Evolutionary conservation across 495 filamentous ascomycete genomes (phyloP), one percentile per base, ranked within the genome.

Genomic region (Apiosordaria backusii): DNA sequence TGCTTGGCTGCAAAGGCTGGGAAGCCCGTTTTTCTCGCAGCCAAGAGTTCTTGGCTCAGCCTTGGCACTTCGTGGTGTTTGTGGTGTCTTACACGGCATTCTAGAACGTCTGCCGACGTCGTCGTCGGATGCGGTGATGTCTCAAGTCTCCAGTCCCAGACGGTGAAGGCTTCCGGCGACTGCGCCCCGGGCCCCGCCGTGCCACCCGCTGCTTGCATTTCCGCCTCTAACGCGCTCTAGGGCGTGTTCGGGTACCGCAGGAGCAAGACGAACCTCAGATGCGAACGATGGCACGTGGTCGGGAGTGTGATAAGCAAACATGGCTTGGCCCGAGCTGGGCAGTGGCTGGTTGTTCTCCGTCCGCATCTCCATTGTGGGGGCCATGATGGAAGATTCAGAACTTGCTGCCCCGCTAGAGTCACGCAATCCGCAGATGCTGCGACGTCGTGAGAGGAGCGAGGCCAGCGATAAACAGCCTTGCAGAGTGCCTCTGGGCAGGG

Each of bases 211-310:
- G 35, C 35, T 45, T 45, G 35, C 35, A 45, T 45, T 45, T 45
- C 35, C 35, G 35, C 35, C 35, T 15, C 35, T 6, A 45, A 45
- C 35, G 35, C 35, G 10, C 35, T 13, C 35, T 45, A 7, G 27
- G 7, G 27, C 27, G 4, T 3, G 4, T 29, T 29, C 27, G 27
- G 27, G 27, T 29, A 29, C 27, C 27, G 7, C 27, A 7, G n/a
- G n/a, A n/a, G n/a, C n/a, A n/a, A 45, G 35, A 45, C 5, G 16
- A 45, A 13, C 9, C 16, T 45, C 35, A 45, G 35, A 45, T 61
- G 16, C 18, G 59, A 9, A 27, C 59, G 26, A 27, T 61, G 59
- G 59, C 59, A 61, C 59, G 59, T 61, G 59, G 59, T 21, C 59
- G 25, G 27, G n/a, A 27, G 16, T 27, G 25, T 40, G 59, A 60